Evolutionary conservation across 1,139 yeast species (phyloP), one percentile per base, ranked within the genome.

Genomic region (Saccharomyces hybrid): DNA sequence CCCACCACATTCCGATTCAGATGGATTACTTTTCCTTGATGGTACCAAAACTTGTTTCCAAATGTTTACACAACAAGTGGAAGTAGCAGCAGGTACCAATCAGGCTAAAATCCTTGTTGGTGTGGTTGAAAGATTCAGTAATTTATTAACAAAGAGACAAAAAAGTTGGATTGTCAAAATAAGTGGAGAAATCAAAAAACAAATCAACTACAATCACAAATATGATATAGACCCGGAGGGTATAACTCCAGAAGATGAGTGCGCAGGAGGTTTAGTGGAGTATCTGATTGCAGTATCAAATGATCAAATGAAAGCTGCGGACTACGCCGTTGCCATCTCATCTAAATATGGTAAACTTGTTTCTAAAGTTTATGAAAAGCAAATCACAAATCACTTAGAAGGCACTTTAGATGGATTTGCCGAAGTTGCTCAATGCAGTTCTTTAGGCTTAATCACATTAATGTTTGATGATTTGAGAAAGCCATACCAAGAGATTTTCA

Each of bases 51-150:
- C 82, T 55, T 88, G 89, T 51, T 83, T 88, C 68, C 82, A 87
- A 52, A 87, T 90, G 84, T 81, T 90, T 58, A 85, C 86, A 34
- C 96, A 89, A 67, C 97, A 90, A 68, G 86, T 90, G n/a, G 96
- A 88, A 61, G 95, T 88, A 9, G 96, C 96, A 0, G 89, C 93
- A 0, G 93, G 86, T 46, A 84, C 95, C 2, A 89, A 90, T 2
- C 91, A 88, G 68, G 89, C 93, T 9, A 80, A 85, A 59, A 87
- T 90, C 32, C 75, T 89, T 49, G 84, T 85, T 8, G 95, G 95
- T n/a, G 95, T 89, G 12, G 81, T 90, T 32, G 84, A 81, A 55
- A 84, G 86, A 58, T 88, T 93, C 78, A 80, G 87, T 28, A 74
- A 73, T 11, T 76, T 88, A 53, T 75, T 89, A 58, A 74, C 79